phyloP scores from a whole-genome alignment of 345 rosid species.

The Citrus reticulata region DNA sequence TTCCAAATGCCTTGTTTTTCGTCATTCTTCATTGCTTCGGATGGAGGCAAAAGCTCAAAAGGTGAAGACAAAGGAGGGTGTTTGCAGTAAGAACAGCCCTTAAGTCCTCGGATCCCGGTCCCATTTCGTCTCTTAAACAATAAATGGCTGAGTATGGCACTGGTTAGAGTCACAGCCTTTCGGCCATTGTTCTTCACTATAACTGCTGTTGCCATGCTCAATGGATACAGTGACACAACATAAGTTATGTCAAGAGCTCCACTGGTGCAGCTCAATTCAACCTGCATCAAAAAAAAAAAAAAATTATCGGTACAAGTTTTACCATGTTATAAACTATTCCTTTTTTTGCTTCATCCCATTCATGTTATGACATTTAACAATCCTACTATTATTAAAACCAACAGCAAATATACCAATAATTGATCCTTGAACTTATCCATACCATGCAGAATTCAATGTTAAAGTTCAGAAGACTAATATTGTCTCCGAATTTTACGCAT shows the following conservation, averaged over 20 bases:
- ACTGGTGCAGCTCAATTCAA: slow-evolving; percentile 60
- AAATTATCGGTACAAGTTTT: neutral
- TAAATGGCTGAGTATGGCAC: slow-evolving; percentile 72
- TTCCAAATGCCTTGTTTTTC: slow-evolving; percentile 70
- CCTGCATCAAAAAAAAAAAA: slow-evolving; percentile 36
- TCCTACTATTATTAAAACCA: neutral
- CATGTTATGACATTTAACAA: neutral
- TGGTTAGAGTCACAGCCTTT: slow-evolving; percentile 54
- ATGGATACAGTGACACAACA: slow-evolving; percentile 64
- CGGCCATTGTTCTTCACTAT: slow-evolving; percentile 68
- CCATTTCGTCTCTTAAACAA: slow-evolving; percentile 51
- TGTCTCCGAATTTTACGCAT: neutral
- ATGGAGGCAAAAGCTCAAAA: slow-evolving; percentile 69
- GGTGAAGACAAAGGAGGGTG: slow-evolving; percentile 74
- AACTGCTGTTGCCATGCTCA: slow-evolving; percentile 73
- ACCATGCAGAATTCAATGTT: neutral
- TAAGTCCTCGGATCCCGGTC: slow-evolving; percentile 63
- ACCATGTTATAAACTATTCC: no score
- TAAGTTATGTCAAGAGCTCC: slow-evolving; percentile 64
- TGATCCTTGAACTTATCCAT: neutral
- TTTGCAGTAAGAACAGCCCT: slow-evolving; percentile 58
- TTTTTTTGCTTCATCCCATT: no score
- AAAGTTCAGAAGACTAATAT: no score
- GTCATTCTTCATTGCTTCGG: slow-evolving; percentile 68
- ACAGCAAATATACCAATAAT: neutral